Evolutionary conservation across 352 stramenopile species (phyloP).

Genomic region (Phytophthora macrochlamydospora): DNA sequence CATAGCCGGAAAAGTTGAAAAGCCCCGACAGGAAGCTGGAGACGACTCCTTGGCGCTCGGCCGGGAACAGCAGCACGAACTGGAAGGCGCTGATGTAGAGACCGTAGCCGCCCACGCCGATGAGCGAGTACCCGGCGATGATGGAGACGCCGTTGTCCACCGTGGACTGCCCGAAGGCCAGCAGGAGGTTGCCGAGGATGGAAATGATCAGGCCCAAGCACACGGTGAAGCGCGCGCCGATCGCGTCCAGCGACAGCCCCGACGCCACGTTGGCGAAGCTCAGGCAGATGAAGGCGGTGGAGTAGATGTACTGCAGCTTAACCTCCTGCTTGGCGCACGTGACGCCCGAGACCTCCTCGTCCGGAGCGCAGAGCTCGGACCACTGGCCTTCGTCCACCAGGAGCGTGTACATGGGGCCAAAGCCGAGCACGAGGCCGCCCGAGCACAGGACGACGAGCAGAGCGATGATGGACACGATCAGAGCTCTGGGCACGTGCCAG

Average conservation of each 20-base stretch:
- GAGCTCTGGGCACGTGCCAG: conserved; percentile 27
- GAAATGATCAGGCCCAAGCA: conserved; percentile 45
- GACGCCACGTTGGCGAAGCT: conserved; percentile 55
- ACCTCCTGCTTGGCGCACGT: conserved; percentile 52
- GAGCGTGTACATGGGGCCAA: conserved; percentile 55
- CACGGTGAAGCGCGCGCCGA: conserved; percentile 42
- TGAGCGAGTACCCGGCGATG: conserved; percentile 46
- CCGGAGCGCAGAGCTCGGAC: conserved; percentile 39
- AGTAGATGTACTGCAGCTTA: conserved; percentile 59
- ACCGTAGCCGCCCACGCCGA: conserved; percentile 49
- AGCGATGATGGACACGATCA: conserved; percentile 27
- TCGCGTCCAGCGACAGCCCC: conserved; percentile 48
- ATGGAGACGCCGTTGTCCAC: conserved; percentile 39
- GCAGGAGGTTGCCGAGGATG: conserved; percentile 48
- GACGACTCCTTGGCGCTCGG: conserved; percentile 38
- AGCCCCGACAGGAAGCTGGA: conserved; percentile 50
- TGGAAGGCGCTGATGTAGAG: conserved; percentile 58
- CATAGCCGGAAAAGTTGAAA: conserved; percentile 59
- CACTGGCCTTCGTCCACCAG: conserved; percentile 51
- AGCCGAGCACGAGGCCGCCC: conserved; percentile 52
- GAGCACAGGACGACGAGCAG: conserved; percentile 41
- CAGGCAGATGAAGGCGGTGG: conserved; percentile 50
- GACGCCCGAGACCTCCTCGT: conserved; percentile 26
- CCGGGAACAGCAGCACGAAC: conserved; percentile 50
- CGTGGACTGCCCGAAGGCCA: conserved; percentile 45